These are phyloP conservation scores for Sanghuangporus baumii DNA, from an alignment of 1,284 basidiomycete species.

Conservation along the genomic window DNA sequence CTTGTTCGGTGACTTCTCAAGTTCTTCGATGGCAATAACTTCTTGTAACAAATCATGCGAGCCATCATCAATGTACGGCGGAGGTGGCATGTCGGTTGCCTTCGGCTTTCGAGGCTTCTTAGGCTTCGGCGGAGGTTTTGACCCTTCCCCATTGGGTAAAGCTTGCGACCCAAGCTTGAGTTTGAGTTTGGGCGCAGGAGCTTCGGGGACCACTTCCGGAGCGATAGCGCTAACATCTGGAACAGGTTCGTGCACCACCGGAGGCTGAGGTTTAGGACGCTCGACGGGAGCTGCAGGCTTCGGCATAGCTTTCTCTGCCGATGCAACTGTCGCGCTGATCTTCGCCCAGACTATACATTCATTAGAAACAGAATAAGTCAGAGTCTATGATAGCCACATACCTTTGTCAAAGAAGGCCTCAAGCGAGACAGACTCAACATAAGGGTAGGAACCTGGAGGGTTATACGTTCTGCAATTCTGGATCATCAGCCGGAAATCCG, in stretches of 20 bases:
- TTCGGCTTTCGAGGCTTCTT: constrained; percentile 32
- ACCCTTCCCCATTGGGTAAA: constrained; percentile 18
- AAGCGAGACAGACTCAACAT: constrained; percentile 72
- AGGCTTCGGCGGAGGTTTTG: constrained; percentile 15
- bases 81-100: constrained; percentile 47
- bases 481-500: constrained; percentile 87
- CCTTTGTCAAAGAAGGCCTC: constrained; percentile 84
- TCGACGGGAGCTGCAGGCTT: constrained; percentile 24
- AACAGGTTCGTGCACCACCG: constrained; percentile 19
- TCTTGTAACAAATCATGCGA: constrained; percentile 74
- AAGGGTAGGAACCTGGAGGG: constrained; percentile 61
- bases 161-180: constrained; percentile 38
- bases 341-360: constrained; percentile 43
- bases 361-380: constrained; percentile 13
- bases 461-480: constrained; percentile 90
- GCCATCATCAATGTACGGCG: constrained; percentile 66
- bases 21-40: constrained; percentile 74
- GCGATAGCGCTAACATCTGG: constrained; percentile 23
- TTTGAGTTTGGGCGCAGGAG: constrained; percentile 45
- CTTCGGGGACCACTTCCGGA: constrained; percentile 27
- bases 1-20: constrained; percentile 32
- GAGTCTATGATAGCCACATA: constrained; percentile 39
- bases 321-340: constrained; percentile 70
- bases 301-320: constrained; percentile 32
- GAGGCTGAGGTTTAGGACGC: constrained; percentile 25